These are phyloP conservation scores for Candida fluviatilis DNA, from an alignment of 805 yeast genomes.

Conservation along the genomic window DNA sequence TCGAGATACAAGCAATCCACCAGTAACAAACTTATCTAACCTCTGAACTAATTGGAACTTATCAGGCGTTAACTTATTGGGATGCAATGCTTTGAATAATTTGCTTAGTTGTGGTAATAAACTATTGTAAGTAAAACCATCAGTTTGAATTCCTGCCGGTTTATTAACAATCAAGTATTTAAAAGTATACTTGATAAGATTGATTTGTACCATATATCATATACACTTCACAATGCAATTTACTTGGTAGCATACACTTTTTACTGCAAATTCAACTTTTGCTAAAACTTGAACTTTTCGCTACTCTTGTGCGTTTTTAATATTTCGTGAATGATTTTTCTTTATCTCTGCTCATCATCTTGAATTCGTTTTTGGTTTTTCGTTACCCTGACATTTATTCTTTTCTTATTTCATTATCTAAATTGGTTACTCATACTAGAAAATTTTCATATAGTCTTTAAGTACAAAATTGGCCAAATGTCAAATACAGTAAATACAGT, in stretches of 20 bases:
- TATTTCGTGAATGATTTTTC: neutral
- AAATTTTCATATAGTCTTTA: no score
- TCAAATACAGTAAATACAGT: no score
- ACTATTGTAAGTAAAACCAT: conserved; percentile 9
- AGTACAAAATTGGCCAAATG: no score
- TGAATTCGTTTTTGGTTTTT: neutral
- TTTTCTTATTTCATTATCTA: no score
- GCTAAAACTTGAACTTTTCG: no score
- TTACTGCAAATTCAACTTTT: no score
- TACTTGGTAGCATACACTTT: no score
- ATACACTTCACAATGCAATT: no score
- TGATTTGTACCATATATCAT: conserved; percentile 4
- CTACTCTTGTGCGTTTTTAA: no score
- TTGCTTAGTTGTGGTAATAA: conserved; percentile 13
- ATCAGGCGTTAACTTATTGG: conserved; percentile 7
- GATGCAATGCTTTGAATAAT: conserved; percentile 8
- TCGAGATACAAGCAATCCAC: conserved; percentile 19
- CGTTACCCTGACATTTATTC: neutral
- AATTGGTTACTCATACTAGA: no score
- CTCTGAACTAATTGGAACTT: conserved; percentile 16
- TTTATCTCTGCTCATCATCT: neutral
- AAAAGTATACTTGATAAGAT: conserved; percentile 13
- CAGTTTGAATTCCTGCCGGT: conserved; percentile 17
- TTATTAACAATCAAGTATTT: conserved; percentile 18
- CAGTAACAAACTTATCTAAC: conserved; percentile 20